Percentiles rank a stretch among this genome's conserved stretches.
Evolutionary conservation across 2,329 filamentous ascomycete genomes (phyloP).

Genomic region (Fusarium pseudograminearum): DNA sequence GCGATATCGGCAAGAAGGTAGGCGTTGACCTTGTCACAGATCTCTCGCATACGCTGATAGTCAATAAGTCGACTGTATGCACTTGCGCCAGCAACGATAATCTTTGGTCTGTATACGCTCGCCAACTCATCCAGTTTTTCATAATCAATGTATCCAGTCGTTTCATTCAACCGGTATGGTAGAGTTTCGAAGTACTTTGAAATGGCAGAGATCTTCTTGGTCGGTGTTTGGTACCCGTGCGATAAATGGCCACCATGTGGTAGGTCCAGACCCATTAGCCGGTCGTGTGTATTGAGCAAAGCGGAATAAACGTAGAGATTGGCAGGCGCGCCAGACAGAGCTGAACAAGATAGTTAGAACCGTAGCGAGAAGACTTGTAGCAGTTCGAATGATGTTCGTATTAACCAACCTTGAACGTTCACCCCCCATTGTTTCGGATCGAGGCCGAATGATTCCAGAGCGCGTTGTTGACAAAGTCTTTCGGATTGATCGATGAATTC

Average conservation of each 20-base stretch:
- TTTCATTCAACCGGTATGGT: slow-evolving; percentile 90
- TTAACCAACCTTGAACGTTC: slow-evolving; percentile 85
- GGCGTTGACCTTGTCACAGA: slow-evolving; percentile 89
- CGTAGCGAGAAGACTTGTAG: not conserved
- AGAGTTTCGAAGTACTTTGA: slow-evolving; percentile 99
- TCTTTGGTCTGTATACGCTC: slow-evolving; percentile 90
- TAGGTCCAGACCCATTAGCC: slow-evolving; percentile 96
- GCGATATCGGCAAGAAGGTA: slow-evolving; percentile 98
- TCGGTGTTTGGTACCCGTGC: slow-evolving; percentile 96
- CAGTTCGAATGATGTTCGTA: not conserved
- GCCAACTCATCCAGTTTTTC: slow-evolving; percentile 89
- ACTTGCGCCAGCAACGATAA: slow-evolving; percentile 93
- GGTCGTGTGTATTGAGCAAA: slow-evolving; percentile 90
- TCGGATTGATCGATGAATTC: slow-evolving; percentile 95
- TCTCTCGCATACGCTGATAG: slow-evolving; percentile 90
- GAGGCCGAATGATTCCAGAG: slow-evolving; percentile 86
- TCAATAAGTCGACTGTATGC: slow-evolving; percentile 97
- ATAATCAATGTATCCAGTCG: slow-evolving; percentile 95
- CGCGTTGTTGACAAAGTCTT: slow-evolving; percentile 88
- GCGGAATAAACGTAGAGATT: slow-evolving; percentile 97
- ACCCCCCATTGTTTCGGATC: slow-evolving; percentile 93
- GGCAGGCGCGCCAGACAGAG: slow-evolving; percentile 78
- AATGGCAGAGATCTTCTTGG: slow-evolving; percentile 95
- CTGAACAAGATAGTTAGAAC: slow-evolving; percentile 57
- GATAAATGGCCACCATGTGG: slow-evolving; percentile 96